Conservation (phyloP, 2,329 filamentous ascomycete species). For the Trichoderma endophyticum region DNA sequence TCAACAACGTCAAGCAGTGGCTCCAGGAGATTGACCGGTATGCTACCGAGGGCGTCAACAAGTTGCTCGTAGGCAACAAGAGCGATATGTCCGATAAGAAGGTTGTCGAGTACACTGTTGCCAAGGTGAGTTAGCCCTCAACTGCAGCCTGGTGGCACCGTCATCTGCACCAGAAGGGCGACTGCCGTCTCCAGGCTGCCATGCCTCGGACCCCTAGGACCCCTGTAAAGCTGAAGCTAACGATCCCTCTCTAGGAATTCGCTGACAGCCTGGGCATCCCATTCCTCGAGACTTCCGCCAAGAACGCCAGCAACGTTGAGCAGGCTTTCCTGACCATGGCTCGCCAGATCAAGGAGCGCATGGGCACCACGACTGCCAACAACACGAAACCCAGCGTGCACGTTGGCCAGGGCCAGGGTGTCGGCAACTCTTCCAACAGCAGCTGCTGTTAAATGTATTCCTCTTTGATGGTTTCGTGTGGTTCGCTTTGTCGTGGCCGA, state of each 20-base stretch:
- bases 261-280: conserved; percentile 98
- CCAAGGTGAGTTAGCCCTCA: conserved; percentile 67
- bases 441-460: conserved; percentile 75
- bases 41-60: conserved; percentile 98
- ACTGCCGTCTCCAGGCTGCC: conserved; percentile 5
- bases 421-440: conserved; percentile 79
- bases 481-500: conserved; percentile 19
- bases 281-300: conserved; percentile 98
- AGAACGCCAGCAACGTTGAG: conserved; percentile 99
- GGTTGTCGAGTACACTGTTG: conserved; percentile 98
- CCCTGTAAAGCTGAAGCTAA: conserved; percentile 22
- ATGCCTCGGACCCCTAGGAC: neutral
- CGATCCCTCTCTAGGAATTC: conserved; percentile 68
- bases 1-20: conserved; percentile 99
- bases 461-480: conserved; percentile 5
- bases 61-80: conserved; percentile 99
- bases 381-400: conserved; percentile 99
- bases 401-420: conserved; percentile 90
- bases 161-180: neutral
- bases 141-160: conserved; percentile 3
- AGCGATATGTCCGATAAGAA: conserved; percentile 99
- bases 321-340: conserved; percentile 99
- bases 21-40: conserved; percentile 99
- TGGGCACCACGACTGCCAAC: conserved; percentile 91
- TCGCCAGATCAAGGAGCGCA: conserved; percentile 99